Evolutionary conservation across 176 grass and related monocot genomes (phyloP).

Genomic region (Juncus inflexus): DNA sequence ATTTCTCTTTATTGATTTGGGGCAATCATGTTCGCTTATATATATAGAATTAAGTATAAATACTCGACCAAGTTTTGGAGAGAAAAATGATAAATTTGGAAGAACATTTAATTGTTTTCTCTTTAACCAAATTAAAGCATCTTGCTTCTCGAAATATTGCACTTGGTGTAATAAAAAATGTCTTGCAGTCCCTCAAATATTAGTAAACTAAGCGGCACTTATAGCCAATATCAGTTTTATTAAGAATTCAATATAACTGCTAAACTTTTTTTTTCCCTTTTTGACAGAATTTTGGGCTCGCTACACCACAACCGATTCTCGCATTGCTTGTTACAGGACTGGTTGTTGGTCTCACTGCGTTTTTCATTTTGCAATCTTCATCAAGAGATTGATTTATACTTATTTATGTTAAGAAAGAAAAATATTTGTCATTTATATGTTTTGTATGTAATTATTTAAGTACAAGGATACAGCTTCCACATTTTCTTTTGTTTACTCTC

Average conservation of each 20-base stretch:
- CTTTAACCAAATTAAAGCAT: neutral
- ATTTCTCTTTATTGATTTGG: too few relatives aligned
- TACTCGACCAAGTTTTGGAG: too few relatives aligned
- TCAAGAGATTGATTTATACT: conserved; percentile 33
- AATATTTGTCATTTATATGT: neutral
- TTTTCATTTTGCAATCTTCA: conserved; percentile 70
- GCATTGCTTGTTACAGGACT: conserved; percentile 62
- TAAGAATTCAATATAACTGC: neutral
- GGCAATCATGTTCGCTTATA: too few relatives aligned
- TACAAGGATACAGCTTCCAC: neutral
- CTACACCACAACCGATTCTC: conserved; percentile 45
- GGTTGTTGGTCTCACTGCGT: conserved; percentile 58
- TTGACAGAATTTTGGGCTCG: conserved; percentile 68
- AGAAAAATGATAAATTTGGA: too few relatives aligned
- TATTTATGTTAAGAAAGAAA: conserved; percentile 1
- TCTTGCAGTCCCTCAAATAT: too few relatives aligned
- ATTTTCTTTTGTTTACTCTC: neutral
- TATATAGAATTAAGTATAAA: too few relatives aligned
- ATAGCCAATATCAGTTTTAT: too few relatives aligned
- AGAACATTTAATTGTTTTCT: too few relatives aligned
- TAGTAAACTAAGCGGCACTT: too few relatives aligned
- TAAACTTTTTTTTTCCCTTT: conserved; percentile 1
- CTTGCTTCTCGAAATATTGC: too few relatives aligned
- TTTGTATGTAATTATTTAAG: neutral
- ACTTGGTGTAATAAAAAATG: too few relatives aligned